phyloP scores from a whole-genome alignment of 73 alveolate genomes.

The Breviolum minutum region DNA sequence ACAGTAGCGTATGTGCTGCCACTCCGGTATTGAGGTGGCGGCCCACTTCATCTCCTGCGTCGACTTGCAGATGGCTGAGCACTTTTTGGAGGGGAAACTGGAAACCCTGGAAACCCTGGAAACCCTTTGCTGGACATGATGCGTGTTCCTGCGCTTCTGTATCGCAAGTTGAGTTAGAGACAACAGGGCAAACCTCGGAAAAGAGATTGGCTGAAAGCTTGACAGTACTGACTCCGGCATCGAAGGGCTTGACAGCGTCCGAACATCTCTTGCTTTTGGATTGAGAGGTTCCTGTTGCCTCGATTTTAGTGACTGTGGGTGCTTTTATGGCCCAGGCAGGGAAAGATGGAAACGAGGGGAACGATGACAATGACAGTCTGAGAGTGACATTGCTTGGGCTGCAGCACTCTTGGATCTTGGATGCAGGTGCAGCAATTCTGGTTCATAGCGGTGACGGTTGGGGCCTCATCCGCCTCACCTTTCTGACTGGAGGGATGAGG shows the following conservation, averaged over 20 bases:
- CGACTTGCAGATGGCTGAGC: slow-evolving; percentile 35
- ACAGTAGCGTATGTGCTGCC: too few species aligned
- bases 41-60: slow-evolving; percentile 56
- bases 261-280: too few species aligned
- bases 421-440: slow-evolving; percentile 68
- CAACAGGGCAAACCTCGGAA: too few species aligned
- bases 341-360: not conserved
- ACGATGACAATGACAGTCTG: not conserved
- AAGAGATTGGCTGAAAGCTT: too few species aligned
- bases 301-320: slow-evolving; percentile 66
- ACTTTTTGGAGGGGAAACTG: not conserved
- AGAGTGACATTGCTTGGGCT: not conserved
- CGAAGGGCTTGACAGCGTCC: too few species aligned
- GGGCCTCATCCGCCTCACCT: not conserved
- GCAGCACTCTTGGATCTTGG: not conserved
- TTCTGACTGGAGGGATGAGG: not conserved
- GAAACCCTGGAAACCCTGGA: too few species aligned
- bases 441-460: slow-evolving; percentile 56
- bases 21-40: slow-evolving; percentile 40
- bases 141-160: not conserved
- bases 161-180: too few species aligned
- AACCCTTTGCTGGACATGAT: not conserved
- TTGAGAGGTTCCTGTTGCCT: slow-evolving; percentile 16
- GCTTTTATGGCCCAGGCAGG: slow-evolving; percentile 75
- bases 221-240: too few species aligned